Evolutionary conservation across 2,329 filamentous ascomycete species (phyloP), one percentile per base, ranked within the genome.

Genomic region (Diaporthe vaccinii): DNA sequence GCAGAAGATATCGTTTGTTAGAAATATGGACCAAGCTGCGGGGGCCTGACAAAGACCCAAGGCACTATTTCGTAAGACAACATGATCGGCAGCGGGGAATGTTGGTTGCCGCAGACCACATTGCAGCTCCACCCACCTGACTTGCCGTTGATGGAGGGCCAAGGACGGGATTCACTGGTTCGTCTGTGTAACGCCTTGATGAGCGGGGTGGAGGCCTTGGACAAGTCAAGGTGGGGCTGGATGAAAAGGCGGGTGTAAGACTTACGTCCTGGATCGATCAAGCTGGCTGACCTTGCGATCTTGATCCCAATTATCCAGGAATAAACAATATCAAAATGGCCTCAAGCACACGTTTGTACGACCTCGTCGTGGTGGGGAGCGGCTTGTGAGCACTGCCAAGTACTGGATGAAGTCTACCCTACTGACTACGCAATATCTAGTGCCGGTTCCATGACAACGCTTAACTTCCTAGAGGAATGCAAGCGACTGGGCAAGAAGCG

Each of bases 381-480:
- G 70, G 70, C 55, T 72, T 61, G 68, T 71, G 31, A 59, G 68
- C 17, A 7, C 6, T 15, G 15, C 25, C 65, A 49, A 71, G 3
- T 8, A 41, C 9, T 15, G 7, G 3, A 9, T 15, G 9, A 7
- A 44, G 5, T n/a, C 5, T 44, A 1, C 4, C n/a, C 8, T 44
- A 20, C 68, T 55, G 20, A 58, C 15, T 4, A 41, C 46, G 36
- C 9, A 17, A 31, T 46, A 5, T 69, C 12, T 20, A 71, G 51
- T 61, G 70, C 70, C 20, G 55, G 55, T 15, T 72, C 41, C 20
- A 72, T 72, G 70, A 72, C 55, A 9, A 41, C 55, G 3, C 55
- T 72, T 12, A 72, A 51, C 41, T 72, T 72, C 41, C 39, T 72
- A 6, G 39, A 72, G 28, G 70, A 72, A 39, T 61, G 70, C 31